Base-by-base conservation (phyloP, 257 asterid species). In the Solanum rostratum region DNA sequence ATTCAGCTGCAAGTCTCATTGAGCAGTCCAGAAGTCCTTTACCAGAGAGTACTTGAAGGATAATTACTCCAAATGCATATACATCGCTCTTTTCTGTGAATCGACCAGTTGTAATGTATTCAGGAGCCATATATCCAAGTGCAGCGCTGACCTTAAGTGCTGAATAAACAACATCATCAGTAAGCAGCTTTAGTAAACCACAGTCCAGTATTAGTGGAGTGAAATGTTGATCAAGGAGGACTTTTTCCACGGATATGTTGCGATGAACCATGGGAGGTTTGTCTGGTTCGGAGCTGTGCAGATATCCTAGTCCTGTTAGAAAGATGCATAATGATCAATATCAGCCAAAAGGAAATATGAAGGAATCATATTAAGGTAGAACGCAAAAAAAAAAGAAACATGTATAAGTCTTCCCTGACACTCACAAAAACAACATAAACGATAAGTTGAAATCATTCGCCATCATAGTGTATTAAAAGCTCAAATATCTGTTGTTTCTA, bases 71-170 rank as follows among this genome's bases (percentile, higher is more conserved):
- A 50, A 88, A 97, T 11, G 99, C 99, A 53, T 95, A 97, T 19
- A 97, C 96, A n/a, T 95, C 99, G 30, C 98, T 97, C 90, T 93
- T 97, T 89, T 94, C 97, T 1, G 99, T 97, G 86, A 97, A 97
- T 4, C 97, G 95, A 20, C 99, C 99, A 0, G 99, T 94, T 43
- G 98, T 94, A 27, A 95, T 88, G 86, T 97, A 97, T 84, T 97
- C 99, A 0, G 99, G 99, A 1, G 99, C 97, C 98, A 97, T 95
- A 86, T 95, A 97, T 13, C 99, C 99, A 20, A 97, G 81, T 2
- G 95, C 98, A 3, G 99, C 99, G 49, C 99, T 97, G 54, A 91
- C 97, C 84, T 97, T 97, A 81, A 96, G 92, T 83, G 98, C 99
- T 3, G 99, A 96, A 92, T 92, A 96, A 24, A 94, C 95, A 10